Conservation (phyloP, 306 rosid genomes). For the Trichosanthes truncata region DNA sequence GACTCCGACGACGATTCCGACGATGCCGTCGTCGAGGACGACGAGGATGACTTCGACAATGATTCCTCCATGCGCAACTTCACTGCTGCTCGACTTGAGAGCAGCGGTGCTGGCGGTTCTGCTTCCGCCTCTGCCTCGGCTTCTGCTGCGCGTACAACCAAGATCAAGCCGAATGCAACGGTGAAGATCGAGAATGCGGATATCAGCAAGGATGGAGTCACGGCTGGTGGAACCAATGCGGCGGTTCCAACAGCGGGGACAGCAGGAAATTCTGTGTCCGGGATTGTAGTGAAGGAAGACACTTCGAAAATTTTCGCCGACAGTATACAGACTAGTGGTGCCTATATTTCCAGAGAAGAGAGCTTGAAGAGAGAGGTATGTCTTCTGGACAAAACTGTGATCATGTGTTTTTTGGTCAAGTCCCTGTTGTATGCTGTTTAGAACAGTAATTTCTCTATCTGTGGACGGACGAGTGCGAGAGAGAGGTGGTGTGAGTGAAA, state of each 20-base stretch:
- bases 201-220: conserved; percentile 37
- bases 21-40: conserved; percentile 40
- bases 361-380: conserved; percentile 66
- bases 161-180: conserved; percentile 45
- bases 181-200: conserved; percentile 67
- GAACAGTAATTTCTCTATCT: not conserved
- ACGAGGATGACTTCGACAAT: conserved; percentile 71
- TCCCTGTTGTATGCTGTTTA: not conserved
- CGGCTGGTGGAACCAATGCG: conserved; percentile 19
- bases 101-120: conserved; percentile 19
- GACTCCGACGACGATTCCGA: conserved; percentile 54
- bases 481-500: not conserved
- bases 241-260: conserved; percentile 19
- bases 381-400: not conserved
- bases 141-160: conserved; percentile 36
- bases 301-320: conserved; percentile 73
- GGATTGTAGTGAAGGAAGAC: conserved; percentile 78
- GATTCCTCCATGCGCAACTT: conserved; percentile 85
- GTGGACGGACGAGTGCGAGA: not conserved
- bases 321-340: conserved; percentile 90
- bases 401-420: not conserved
- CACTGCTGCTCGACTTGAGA: conserved; percentile 70
- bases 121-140: conserved; percentile 26
- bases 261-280: conserved; percentile 29
- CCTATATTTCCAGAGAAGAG: conserved; percentile 90